Conservation (phyloP, 805 yeast species). For the Jamesozyma spencerorum region DNA sequence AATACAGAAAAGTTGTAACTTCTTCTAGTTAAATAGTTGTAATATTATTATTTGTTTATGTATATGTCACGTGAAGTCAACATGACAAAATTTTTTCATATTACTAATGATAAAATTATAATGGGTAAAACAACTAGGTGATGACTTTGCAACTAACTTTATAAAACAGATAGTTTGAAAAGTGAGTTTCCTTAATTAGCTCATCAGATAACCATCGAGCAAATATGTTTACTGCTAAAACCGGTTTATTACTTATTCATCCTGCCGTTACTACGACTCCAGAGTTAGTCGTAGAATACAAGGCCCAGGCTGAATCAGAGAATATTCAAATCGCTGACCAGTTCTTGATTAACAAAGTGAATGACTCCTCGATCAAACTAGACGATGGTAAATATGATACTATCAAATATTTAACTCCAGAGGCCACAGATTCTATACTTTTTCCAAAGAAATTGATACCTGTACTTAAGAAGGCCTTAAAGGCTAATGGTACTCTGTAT, state of each 20-base stretch:
- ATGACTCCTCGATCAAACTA: slow-evolving; percentile 37
- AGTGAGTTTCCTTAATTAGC: too few species aligned
- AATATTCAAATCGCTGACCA: slow-evolving; percentile 34
- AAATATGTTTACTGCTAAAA: slow-evolving; percentile 8
- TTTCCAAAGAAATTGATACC: slow-evolving; percentile 40
- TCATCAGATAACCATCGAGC: not conserved
- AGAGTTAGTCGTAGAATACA: slow-evolving; percentile 34
- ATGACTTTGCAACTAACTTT: too few species aligned
- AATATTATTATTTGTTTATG: too few species aligned
- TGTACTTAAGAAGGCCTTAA: slow-evolving; percentile 34
- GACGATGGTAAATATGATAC: slow-evolving; percentile 32
- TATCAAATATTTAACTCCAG: slow-evolving; percentile 50
- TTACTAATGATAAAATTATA: not conserved
- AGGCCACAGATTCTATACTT: slow-evolving; percentile 33
- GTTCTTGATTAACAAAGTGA: slow-evolving; percentile 50
- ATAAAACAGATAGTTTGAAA: too few species aligned
- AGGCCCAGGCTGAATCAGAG: slow-evolving; percentile 25
- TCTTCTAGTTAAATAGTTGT: not conserved
- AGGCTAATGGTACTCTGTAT: slow-evolving; percentile 37
- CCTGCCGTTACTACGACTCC: slow-evolving; percentile 60
- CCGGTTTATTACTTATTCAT: slow-evolving; percentile 44
- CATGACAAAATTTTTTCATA: too few species aligned
- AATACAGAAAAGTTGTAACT: too few species aligned
- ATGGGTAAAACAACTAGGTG: too few species aligned
- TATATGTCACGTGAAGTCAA: too few species aligned